Percentiles rank a stretch among this genome's conserved stretches.
Evolutionary conservation across 2,329 filamentous ascomycete genomes (phyloP).

Genomic region (Fusarium praegraminearum): DNA sequence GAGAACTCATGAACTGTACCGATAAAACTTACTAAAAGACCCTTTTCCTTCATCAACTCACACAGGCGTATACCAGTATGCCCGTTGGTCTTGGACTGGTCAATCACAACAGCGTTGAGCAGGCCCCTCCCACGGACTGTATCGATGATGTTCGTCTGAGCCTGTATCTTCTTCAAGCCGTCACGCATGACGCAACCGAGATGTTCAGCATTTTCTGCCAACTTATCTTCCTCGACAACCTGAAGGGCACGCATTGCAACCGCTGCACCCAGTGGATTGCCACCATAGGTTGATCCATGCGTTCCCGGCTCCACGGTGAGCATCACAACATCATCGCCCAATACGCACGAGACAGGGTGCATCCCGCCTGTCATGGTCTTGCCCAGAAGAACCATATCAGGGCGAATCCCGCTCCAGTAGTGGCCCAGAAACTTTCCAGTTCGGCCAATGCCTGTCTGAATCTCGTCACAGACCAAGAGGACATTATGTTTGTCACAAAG

Average conservation of each 20-base stretch:
- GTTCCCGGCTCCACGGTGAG: constrained; percentile 95
- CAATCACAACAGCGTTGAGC: constrained; percentile 92
- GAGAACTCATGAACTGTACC: too few species aligned
- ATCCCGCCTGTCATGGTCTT: constrained; percentile 98
- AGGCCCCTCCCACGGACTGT: constrained; percentile 91
- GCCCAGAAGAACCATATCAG: constrained; percentile 92
- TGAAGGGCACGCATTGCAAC: constrained; percentile 97
- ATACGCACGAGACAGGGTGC: constrained; percentile 95
- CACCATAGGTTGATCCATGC: constrained; percentile 96
- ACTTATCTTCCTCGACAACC: constrained; percentile 89
- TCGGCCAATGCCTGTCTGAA: constrained; percentile 96
- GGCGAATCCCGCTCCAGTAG: constrained; percentile 94
- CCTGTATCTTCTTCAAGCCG: constrained; percentile 76
- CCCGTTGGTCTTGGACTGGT: constrained; percentile 82
- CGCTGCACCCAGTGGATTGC: constrained; percentile 94
- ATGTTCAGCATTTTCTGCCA: constrained; percentile 83
- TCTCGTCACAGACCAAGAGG: constrained; percentile 96
- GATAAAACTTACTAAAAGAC: constrained; percentile 75
- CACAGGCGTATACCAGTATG: constrained; percentile 96
- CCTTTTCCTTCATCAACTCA: constrained; percentile 94
- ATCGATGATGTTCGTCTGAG: constrained; percentile 82
- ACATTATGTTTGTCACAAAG: constrained; percentile 97
- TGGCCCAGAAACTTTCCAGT: constrained; percentile 96
- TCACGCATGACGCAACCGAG: constrained; percentile 87
- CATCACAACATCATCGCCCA: constrained; percentile 92